Percentiles rank a stretch among this genome's conserved stretches.
These are phyloP conservation scores for Vigna angularis DNA, from an alignment of 306 rosid genomes.

Conservation along the genomic window DNA sequence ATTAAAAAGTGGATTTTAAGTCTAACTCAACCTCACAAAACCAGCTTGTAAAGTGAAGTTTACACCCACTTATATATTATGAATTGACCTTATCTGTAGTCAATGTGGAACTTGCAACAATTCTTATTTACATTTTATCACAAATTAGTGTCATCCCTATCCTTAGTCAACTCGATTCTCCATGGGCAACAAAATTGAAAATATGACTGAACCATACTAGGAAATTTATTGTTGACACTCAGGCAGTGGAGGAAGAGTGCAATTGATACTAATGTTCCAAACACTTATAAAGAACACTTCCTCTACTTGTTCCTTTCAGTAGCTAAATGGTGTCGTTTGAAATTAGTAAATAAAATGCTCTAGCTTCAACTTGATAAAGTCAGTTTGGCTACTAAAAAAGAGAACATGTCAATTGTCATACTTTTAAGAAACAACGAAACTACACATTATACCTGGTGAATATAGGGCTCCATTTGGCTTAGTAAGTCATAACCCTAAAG, in stretches of 20 bases:
- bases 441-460: constrained; percentile 81
- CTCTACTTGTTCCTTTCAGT: background rate
- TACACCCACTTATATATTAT: too few relatives aligned
- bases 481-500: constrained; percentile 85
- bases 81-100: too few relatives aligned
- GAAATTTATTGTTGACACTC: background rate
- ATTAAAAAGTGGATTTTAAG: too few relatives aligned
- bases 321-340: background rate
- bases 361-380: constrained; percentile 16
- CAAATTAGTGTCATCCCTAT: background rate
- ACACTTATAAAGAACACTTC: constrained; percentile 11
- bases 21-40: too few relatives aligned
- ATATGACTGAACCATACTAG: background rate
- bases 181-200: background rate
- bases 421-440: constrained; percentile 25
- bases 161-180: background rate
- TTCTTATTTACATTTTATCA: background rate
- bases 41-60: too few relatives aligned
- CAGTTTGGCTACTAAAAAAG: background rate
- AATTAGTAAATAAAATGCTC: constrained; percentile 1
- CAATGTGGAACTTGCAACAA: too few relatives aligned
- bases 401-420: constrained; percentile 21
- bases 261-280: background rate
- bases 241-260: background rate
- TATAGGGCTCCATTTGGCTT: constrained; percentile 94